Conservation (phyloP, 768 basidiomycete genomes). For the Paxillus rubicundulus region DNA sequence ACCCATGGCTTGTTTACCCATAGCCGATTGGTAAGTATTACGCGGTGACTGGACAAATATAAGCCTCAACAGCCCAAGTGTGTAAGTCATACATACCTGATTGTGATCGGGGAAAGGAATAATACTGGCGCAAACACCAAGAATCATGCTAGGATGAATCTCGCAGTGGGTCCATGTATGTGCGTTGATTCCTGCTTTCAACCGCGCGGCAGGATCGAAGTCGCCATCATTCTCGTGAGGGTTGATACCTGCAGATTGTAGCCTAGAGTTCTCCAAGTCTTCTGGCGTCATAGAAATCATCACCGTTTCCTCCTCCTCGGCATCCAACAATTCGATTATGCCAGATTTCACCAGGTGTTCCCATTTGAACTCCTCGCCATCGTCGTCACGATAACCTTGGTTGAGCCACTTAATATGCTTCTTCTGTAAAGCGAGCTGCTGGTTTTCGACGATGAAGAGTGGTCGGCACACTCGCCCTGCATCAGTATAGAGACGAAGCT, state of each 20-base stretch:
- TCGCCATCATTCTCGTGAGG: constrained; percentile 61
- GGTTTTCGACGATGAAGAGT: constrained; percentile 93
- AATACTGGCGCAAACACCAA: constrained; percentile 97
- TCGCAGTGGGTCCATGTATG: constrained; percentile 99
- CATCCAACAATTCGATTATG: constrained; percentile 91
- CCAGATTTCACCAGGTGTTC: constrained; percentile 81
- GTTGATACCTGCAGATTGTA: constrained; percentile 59
- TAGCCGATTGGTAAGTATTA: constrained; percentile 99
- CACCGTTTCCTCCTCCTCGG: constrained; percentile 98
- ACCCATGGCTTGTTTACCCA: constrained; percentile 99
- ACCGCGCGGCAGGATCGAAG: constrained; percentile 82
- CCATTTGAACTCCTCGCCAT: constrained; percentile 73
- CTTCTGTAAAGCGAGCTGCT: constrained; percentile 80
- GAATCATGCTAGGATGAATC: constrained; percentile 98
- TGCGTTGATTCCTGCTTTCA: constrained; percentile 81
- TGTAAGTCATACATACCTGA: constrained; percentile 56
- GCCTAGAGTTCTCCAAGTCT: constrained; percentile 82
- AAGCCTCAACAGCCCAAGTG: background rate
- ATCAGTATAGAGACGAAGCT: constrained; percentile 92
- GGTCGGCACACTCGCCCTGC: constrained; percentile 97
- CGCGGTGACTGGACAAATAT: constrained; percentile 76
- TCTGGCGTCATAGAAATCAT: constrained; percentile 99
- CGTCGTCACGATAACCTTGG: constrained; percentile 55
- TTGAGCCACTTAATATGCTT: constrained; percentile 76
- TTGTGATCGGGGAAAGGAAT: constrained; percentile 99